Evolutionary conservation across 441 rosid species (phyloP).

Genomic region (Jatropha podagrica): DNA sequence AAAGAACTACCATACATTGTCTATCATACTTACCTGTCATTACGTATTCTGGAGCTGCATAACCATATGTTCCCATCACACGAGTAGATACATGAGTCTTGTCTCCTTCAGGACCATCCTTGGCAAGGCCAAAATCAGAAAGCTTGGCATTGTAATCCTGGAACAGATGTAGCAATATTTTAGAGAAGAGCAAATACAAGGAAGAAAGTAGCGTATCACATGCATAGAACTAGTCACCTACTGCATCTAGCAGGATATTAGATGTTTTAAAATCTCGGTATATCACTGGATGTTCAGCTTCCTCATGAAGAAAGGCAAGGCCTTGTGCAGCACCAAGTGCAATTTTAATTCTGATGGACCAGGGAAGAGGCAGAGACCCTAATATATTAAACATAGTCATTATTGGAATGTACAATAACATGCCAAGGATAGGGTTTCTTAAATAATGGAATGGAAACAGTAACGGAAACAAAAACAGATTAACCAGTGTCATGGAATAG

Average conservation of each 20-base stretch:
- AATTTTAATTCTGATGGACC: constrained; percentile 47
- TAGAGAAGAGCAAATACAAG: not conserved
- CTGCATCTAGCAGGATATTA: constrained; percentile 47
- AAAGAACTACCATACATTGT: not conserved
- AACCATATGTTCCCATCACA: constrained; percentile 50
- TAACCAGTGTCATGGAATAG: no score
- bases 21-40: constrained; percentile 40
- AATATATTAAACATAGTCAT: constrained; percentile 13
- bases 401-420: constrained; percentile 9
- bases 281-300: constrained; percentile 47
- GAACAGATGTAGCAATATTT: constrained; percentile 16
- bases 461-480: no score
- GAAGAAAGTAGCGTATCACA: not conserved
- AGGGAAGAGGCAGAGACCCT: constrained; percentile 51
- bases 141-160: constrained; percentile 55
- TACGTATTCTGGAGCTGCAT: constrained; percentile 51
- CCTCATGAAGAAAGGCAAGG: constrained; percentile 54
- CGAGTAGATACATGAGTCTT: constrained; percentile 44
- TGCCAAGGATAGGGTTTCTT: no score
- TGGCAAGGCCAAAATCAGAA: constrained; percentile 49
- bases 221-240: constrained; percentile 16
- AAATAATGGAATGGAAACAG: no score
- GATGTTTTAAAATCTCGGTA: constrained; percentile 51
- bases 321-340: constrained; percentile 50
- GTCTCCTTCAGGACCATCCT: constrained; percentile 49